Base-by-base conservation (phyloP, 2,329 filamentous ascomycete species). In the Colletotrichum salicis region DNA sequence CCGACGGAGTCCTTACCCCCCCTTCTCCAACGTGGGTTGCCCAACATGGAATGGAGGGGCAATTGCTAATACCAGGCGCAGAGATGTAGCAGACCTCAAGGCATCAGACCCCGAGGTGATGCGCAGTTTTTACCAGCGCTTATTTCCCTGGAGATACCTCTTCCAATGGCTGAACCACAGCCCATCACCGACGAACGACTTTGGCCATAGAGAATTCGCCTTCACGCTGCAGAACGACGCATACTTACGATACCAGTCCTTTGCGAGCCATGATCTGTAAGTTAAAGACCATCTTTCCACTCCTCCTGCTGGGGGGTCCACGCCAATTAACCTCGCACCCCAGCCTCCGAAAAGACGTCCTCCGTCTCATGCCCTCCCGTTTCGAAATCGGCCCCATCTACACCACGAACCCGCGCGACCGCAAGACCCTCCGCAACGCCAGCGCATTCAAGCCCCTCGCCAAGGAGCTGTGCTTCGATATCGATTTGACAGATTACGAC, bases 341-440 rank as follows among this genome's bases (percentile, higher is more conserved):
- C 62, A 94, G 92, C 1, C 89, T 99, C 54, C 94, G 95, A 45
- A 98, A 97, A 82, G 95, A 98, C 76, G 94, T 98, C 66, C 86
- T 99, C 5, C 91, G 92, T 56, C 89, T 96, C 76, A 94, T 97
- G 78, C 96, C 96, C 3, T 93, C 94, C 1, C 94, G 96, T 82
- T 98, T 99, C 85, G 96, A 99, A 86, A 98, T 99, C 77, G 96
- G 96, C 0, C 96, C 96, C n/a, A 93, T 98, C 60, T 99, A 99
- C 84, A 94, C 89, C 64, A 93, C 95, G 58, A 98, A 98, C 80
- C 96, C 96, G 0, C 92, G 95, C 76, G 96, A 99, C 77, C 92
- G 96, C 78, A 99, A 98, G 84, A 92, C 92, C 0, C 83, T 98
- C 41, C 91, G 92, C 64, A 96, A 95, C 81, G 89, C 92, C 45